Percentiles rank a stretch among this genome's conserved stretches.
These are phyloP conservation scores for Citrullus amarus DNA, from an alignment of 306 rosid species.

Conservation along the genomic window DNA sequence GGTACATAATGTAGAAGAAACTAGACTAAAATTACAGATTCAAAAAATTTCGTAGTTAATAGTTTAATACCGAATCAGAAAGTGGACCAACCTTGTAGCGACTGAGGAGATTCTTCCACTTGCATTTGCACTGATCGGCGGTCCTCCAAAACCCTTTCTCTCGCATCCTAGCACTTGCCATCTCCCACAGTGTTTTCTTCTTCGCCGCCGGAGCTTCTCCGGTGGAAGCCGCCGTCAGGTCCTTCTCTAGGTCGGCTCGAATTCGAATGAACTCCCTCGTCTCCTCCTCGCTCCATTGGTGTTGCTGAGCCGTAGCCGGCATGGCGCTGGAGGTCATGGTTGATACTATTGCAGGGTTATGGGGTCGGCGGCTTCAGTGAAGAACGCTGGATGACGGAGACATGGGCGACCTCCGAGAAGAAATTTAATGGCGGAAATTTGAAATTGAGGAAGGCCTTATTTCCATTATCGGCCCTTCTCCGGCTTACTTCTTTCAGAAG, in stretches of 20 bases:
- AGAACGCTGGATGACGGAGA: neutral
- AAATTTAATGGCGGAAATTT: neutral
- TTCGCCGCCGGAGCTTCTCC: conserved; percentile 24
- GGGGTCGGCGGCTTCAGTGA: neutral
- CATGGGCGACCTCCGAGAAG: neutral
- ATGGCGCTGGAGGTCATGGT: conserved; percentile 10
- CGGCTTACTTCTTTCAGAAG: neutral
- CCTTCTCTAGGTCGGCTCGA: conserved; percentile 67
- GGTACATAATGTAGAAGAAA: neutral
- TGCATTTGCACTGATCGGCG: conserved; percentile 91
- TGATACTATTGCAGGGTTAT: neutral
- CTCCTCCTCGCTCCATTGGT: conserved; percentile 76
- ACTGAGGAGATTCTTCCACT: conserved; percentile 89
- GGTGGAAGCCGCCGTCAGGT: conserved; percentile 8
- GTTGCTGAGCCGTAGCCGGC: conserved; percentile 23
- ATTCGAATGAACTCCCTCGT: conserved; percentile 65
- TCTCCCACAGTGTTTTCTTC: conserved; percentile 83
- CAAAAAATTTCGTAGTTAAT: neutral
- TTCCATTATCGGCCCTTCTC: neutral
- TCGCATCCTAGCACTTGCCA: conserved; percentile 52
- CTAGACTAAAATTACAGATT: neutral
- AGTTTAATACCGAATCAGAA: neutral
- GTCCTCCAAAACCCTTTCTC: conserved; percentile 57
- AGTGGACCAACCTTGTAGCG: conserved; percentile 61
- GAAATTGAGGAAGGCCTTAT: neutral